Evolutionary conservation across 495 filamentous ascomycete genomes (phyloP), one percentile per base, ranked within the genome.

Genomic region (Aspergillus indologenus): DNA sequence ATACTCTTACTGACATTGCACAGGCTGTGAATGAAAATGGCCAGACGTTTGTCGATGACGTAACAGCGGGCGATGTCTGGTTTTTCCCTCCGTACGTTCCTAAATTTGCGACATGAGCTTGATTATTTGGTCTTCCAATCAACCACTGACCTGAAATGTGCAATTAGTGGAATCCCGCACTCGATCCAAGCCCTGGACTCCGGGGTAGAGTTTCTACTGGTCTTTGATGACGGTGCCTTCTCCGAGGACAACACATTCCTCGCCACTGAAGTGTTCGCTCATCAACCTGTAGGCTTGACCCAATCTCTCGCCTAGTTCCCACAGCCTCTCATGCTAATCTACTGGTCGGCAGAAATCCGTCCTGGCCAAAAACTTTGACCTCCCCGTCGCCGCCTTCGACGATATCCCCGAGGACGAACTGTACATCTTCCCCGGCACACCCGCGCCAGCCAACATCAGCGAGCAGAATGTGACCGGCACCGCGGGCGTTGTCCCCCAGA

Each of bases 141-240:
- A 40, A 11, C 49, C 12, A 26, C 23, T 31, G 14, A 26, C 5
- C 26, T 34, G 1, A 2, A 19, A 29, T 29, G 45, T 61, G 19
- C 0, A 17, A 43, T 15, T 47, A 77, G 75, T 3, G 87, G 87
- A 15, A 71, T 87, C 21, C 87, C 87, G 7, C 87, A 90, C 62
- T 83, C 79, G 5, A 79, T 90, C 40, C 87, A 90, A 68, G 87
- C 81, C 0, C 71, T 88, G 3, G 80, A 84, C 15, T 75, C 81
- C 19, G 87, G 87, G 3, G 79, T 78, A 23, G 87, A 90, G 61
- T 90, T 90, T 67, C 76, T 90, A 9, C 75, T 90, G 12, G 79
- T 90, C 45, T 90, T 90, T 63, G 84, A 90, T 65, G 76, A 86
- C 47, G 87, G 87, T 1, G 68, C 67, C n/a, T 90, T 90, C 73